Evolutionary conservation across 164 flowering plant species (phyloP).

Genomic region (Liriodendron chinense): DNA sequence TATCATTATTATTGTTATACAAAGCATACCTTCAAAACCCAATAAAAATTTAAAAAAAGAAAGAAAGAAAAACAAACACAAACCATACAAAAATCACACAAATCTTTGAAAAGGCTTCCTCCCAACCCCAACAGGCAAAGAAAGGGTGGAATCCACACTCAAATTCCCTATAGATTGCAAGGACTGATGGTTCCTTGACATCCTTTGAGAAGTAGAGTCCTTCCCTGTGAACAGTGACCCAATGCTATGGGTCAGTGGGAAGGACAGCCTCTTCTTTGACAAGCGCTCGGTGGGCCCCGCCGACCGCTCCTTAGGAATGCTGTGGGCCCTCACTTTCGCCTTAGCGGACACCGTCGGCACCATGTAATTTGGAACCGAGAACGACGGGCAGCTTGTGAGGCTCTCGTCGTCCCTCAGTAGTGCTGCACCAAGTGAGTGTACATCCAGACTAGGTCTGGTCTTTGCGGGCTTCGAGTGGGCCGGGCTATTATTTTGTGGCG

Average conservation of each 20-base stretch:
- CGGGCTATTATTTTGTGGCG: slow-evolving; percentile 19
- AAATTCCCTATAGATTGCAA: slow-evolving; percentile 51
- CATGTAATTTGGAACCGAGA: slow-evolving; percentile 90
- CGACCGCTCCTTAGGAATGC: slow-evolving; percentile 48
- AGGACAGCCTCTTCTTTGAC: slow-evolving; percentile 59
- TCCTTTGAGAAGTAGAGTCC: slow-evolving; percentile 43
- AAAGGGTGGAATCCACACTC: slow-evolving; percentile 79
- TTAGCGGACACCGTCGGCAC: slow-evolving; percentile 76
- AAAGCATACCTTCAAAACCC: neutral
- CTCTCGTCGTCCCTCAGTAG: slow-evolving; percentile 78
- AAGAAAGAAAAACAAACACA: slow-evolving; percentile 9
- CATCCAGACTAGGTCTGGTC: slow-evolving; percentile 36
- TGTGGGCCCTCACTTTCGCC: slow-evolving; percentile 62
- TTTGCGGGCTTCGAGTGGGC: slow-evolving; percentile 27
- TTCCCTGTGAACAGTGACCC: slow-evolving; percentile 53
- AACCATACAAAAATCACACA: slow-evolving; percentile 50
- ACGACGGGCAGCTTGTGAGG: slow-evolving; percentile 91
- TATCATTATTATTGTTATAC: neutral
- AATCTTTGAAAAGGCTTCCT: slow-evolving; percentile 82
- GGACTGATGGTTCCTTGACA: slow-evolving; percentile 35
- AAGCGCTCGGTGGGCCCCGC: slow-evolving; percentile 39
- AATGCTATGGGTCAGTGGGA: slow-evolving; percentile 55
- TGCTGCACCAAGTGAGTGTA: slow-evolving; percentile 30
- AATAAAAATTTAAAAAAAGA: slow-evolving; percentile 2
- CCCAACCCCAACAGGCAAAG: slow-evolving; percentile 78